Evolutionary conservation across 106 monocot species (phyloP), one percentile per base, ranked within the genome.

Genomic region (Dioscorea zingiberensis): DNA sequence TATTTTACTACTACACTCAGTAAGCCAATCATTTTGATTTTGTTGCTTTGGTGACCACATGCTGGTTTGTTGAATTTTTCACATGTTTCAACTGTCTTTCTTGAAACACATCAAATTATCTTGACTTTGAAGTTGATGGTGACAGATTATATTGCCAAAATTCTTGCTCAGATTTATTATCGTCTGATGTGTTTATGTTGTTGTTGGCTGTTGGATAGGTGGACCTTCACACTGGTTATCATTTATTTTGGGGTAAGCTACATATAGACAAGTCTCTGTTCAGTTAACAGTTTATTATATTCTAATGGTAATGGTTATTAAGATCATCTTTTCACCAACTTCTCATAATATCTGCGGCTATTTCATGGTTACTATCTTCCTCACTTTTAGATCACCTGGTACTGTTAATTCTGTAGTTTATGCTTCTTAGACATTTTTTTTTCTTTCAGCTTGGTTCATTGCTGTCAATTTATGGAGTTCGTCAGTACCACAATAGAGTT

Each of bases 171-270:
- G 51, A 19, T 19, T 38, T 38, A n/a, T 6, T 38, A 38, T 38
- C 4, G 38, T 6, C 38, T 38, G 4, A 19, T 51, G 51, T 51
- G 7, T 51, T 16, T 51, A 5, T 51, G 28, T 24, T 45, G 8
- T 21, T 32, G 48, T 30, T 62, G 49, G 1, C 44, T 59, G 64
- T 15, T 19, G 21, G 9, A 16, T 82, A 97, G 97, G 81, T 97
- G 95, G 97, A 97, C 97, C 13, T 97, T 97, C 73, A 49, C 73
- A 44, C 75, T 92, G 69, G 85, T 97, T n/a, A 88, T 83, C 16
- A 21, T 84, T 46, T 97, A 92, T 76, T 97, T 97, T 78, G 92
- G 84, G 88, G 97, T 97, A 97, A 30, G 87, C 76, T 26, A 8
- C 54, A 73, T 48, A 54, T 28, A 25, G 53, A 15, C 21, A 30